Evolutionary conservation across 2,329 filamentous ascomycete genomes (phyloP), one percentile per base, ranked within the genome.

Genomic region (Cadophora gregata): DNA sequence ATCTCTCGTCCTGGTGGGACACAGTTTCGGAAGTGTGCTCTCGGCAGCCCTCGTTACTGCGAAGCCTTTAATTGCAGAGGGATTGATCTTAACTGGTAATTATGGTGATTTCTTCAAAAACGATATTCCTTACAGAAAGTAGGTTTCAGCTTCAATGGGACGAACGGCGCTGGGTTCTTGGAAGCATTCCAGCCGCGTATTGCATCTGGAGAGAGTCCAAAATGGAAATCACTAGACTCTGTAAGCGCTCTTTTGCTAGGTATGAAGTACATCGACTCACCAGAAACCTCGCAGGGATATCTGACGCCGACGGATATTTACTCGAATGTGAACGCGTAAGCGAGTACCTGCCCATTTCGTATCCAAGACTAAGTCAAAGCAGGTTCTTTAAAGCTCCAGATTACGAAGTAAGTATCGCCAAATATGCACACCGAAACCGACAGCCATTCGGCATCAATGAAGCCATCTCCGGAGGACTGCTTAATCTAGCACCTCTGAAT

Each of bases 21-120:
- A 90, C 78, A 88, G 85, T 0, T 90, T 88, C 70, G 88, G 88
- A 38, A 86, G 86, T 0, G 77, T 82, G 10, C 84, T 87, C 70
- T 84, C 82, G 4, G 88, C 86, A 76, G 81, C 78, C 59, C 79
- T 90, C 25, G 82, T 84, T 9, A 80, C 81, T 50, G 74, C 79
- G 64, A 78, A 85, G 70, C 86, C 86, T 9, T 21, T 27, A 12
- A 53, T 53, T 53, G 50, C 50, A 1, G 50, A 53, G 10, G 50
- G 50, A 14, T 53, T 53, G 16, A 27, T 53, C 7, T 53, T 53
- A 27, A 53, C 50, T 19, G 50, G 50, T 53, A 31, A 5, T 25
- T 7, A n/a, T 9, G 14, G 12, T 0, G n/a, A 3, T 3, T n/a
- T 6, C 0, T 53, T 31, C 2, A 6, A 53, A 31, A 19, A 19